These are phyloP conservation scores for Calendula officinalis DNA, from an alignment of 129 eudicot species.

Conservation along the genomic window DNA sequence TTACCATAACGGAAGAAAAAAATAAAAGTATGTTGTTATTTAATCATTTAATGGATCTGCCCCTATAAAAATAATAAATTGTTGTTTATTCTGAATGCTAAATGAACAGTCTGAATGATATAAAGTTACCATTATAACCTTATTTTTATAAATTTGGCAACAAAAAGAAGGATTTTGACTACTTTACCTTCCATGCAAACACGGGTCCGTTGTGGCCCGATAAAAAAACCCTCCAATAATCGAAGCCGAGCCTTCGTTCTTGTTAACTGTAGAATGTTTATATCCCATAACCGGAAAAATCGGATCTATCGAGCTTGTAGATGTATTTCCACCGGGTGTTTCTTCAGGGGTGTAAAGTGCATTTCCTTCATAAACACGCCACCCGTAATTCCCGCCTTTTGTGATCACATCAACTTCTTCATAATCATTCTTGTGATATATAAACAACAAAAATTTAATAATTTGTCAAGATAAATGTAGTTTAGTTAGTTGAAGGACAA, in stretches of 20 bases:
- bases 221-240: constrained; percentile 86
- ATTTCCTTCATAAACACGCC: constrained; percentile 78
- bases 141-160: neutral
- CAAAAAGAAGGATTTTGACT: neutral
- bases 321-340: constrained; percentile 73
- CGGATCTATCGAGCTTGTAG: constrained; percentile 48
- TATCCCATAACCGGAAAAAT: constrained; percentile 85
- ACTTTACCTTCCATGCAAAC: constrained; percentile 69
- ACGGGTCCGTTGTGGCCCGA: constrained; percentile 76
- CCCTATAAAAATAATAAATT: no score
- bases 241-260: constrained; percentile 74
- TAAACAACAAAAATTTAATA: neutral
- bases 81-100: neutral
- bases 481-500: neutral
- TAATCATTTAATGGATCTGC: no score
- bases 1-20: no score
- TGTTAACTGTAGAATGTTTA: constrained; percentile 60
- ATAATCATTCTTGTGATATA: constrained; percentile 40
- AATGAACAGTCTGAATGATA: neutral
- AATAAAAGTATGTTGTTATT: no score
- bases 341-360: constrained; percentile 41
- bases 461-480: neutral
- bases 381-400: constrained; percentile 77
- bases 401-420: constrained; percentile 81
- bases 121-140: neutral